Evolutionary conservation across 345 rosid species (phyloP).

Genomic region (Clausena lansium): DNA sequence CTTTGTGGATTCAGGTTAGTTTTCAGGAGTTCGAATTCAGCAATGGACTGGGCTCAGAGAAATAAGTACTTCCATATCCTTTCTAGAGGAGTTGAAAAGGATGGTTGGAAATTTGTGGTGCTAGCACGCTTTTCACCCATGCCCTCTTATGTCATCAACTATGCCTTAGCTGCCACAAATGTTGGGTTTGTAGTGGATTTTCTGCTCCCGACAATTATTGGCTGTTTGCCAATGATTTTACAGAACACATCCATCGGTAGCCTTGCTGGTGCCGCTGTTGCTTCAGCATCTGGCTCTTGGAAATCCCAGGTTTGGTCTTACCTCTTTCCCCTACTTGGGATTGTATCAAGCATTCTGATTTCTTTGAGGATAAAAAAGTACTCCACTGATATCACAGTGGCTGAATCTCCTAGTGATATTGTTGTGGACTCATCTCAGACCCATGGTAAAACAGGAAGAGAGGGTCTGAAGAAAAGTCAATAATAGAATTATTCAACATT

Average conservation of each 20-base stretch:
- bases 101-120: constrained; percentile 94
- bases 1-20: constrained; percentile 49
- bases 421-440: constrained; percentile 19
- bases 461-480: constrained; percentile 22
- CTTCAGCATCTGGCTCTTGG: constrained; percentile 60
- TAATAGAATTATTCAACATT: background rate
- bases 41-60: constrained; percentile 63
- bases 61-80: constrained; percentile 77
- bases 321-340: constrained; percentile 69
- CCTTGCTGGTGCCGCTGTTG: constrained; percentile 93
- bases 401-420: constrained; percentile 25
- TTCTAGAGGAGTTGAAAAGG: constrained; percentile 77
- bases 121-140: constrained; percentile 96
- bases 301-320: constrained; percentile 71
- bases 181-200: constrained; percentile 80
- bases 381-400: constrained; percentile 43
- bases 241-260: constrained; percentile 94
- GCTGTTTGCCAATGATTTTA: constrained; percentile 89
- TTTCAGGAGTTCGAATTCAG: constrained; percentile 62
- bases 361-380: constrained; percentile 74
- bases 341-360: constrained; percentile 76
- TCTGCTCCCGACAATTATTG: constrained; percentile 76
- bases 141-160: constrained; percentile 85
- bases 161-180: constrained; percentile 84
- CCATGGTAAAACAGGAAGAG: constrained; percentile 9